A percentile compares a stretch with the other conserved stretches of the same genome.
Conservation (phyloP, 139 green algal genomes). For the Yamagishiella unicocca region DNA sequence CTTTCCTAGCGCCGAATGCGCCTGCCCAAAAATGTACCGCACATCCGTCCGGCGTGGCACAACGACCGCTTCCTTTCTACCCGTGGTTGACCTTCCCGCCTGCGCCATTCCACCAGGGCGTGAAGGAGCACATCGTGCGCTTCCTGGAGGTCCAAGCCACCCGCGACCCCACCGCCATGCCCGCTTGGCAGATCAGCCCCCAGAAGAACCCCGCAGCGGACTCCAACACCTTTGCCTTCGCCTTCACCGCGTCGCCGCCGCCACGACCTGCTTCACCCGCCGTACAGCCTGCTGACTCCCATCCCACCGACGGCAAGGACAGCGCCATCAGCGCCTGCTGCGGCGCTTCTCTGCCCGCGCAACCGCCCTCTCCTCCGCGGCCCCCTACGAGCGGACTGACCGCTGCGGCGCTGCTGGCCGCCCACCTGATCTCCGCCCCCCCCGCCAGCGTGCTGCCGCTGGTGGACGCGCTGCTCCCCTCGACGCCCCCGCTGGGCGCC, state of each 20-base stretch:
- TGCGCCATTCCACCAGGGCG: background rate
- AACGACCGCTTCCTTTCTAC: background rate
- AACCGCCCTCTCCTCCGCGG: background rate
- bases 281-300: no score
- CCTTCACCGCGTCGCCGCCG: background rate
- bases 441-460: background rate
- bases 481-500: conserved; percentile 1
- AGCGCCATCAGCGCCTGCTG: background rate
- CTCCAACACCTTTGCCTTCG: background rate
- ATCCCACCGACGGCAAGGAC: background rate
- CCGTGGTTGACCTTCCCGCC: background rate
- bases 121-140: conserved; percentile 30
- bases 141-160: conserved; percentile 31
- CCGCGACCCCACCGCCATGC: background rate
- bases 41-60: background rate
- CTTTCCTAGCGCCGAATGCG: background rate
- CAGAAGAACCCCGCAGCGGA: background rate
- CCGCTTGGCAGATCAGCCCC: background rate
- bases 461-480: background rate
- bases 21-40: background rate
- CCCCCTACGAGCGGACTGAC: background rate
- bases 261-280: no score
- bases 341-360: no score
- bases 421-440: background rate
- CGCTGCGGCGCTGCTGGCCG: background rate